These are phyloP conservation scores for Ogataea trehalophila DNA, from an alignment of 805 yeast genomes.

Conservation along the genomic window DNA sequence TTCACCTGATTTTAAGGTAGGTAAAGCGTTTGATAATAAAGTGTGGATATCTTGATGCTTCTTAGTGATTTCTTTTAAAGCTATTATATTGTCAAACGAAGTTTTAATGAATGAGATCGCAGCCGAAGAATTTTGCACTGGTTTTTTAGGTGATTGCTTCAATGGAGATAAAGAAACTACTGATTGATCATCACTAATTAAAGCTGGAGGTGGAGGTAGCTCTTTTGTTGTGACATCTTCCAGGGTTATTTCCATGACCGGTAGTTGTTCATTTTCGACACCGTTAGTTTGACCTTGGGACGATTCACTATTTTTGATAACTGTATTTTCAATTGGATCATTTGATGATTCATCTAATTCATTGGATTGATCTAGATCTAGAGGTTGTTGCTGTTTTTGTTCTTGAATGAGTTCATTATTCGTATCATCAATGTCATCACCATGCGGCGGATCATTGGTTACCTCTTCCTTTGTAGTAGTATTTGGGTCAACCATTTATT, in stretches of 20 bases:
- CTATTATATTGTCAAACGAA: constrained; percentile 28
- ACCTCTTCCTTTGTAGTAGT: neutral
- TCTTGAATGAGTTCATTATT: neutral
- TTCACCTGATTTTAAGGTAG: constrained; percentile 34
- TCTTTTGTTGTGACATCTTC: too few species aligned
- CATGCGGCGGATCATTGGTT: neutral
- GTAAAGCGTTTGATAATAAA: constrained; percentile 37
- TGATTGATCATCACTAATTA: neutral
- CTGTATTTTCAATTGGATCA: too few species aligned
- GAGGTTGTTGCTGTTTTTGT: neutral
- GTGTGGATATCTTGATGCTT: constrained; percentile 39
- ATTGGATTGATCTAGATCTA: too few species aligned
- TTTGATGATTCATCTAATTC: too few species aligned
- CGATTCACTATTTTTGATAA: too few species aligned
- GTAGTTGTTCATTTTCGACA: too few species aligned
- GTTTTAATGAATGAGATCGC: constrained; percentile 30
- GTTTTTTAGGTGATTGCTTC: neutral
- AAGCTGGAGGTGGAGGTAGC: neutral
- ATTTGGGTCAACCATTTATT: neutral
- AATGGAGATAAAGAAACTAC: too few species aligned
- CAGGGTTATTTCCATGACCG: too few species aligned
- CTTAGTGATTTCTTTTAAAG: constrained; percentile 32
- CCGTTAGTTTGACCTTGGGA: too few species aligned
- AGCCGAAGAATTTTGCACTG: constrained; percentile 21
- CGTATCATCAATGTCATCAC: neutral